phyloP scores from a whole-genome alignment of 208 protist genomes.

The Crithidia mellificae region DNA sequence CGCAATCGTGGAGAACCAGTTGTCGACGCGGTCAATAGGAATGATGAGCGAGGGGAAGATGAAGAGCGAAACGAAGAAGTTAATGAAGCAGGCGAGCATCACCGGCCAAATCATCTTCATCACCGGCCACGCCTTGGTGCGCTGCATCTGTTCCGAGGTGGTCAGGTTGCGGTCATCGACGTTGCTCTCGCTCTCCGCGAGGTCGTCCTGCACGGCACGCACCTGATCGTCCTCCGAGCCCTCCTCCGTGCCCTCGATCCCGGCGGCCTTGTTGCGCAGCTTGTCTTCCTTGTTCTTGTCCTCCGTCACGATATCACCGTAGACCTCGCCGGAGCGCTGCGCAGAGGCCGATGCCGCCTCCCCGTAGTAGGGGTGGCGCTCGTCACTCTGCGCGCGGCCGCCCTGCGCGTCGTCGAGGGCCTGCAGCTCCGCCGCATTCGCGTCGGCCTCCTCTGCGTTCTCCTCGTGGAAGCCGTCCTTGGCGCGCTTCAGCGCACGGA shows the following conservation, averaged over 20 bases:
- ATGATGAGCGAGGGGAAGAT: conserved; percentile 80
- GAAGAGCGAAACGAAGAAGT: conserved; percentile 78
- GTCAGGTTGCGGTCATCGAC: conserved; percentile 55
- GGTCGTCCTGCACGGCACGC: conserved; percentile 20
- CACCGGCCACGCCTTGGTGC: conserved; percentile 53
- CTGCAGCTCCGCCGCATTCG: conserved; percentile 7
- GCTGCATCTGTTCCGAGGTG: conserved; percentile 57
- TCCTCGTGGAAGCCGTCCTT: not conserved
- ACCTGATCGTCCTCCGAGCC: conserved; percentile 35
- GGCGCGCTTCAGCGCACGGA: conserved; percentile 38
- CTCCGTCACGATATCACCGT: conserved; percentile 34
- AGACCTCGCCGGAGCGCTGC: conserved; percentile 9
- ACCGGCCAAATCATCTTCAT: conserved; percentile 67
- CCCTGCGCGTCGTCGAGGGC: conserved; percentile 4
- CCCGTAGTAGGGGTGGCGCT: conserved; percentile 19
- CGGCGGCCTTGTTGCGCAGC: conserved; percentile 24
- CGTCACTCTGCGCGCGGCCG: not conserved
- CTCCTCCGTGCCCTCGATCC: conserved; percentile 8
- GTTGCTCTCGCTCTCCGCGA: conserved; percentile 24
- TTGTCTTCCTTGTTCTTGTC: conserved; percentile 22
- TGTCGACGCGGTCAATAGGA: conserved; percentile 56
- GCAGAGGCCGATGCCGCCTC: not conserved
- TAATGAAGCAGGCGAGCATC: conserved; percentile 62
- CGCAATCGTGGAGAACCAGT: conserved; percentile 82
- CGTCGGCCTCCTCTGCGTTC: not conserved